A percentile compares a stretch with the other conserved stretches of the same genome.
Conservation (phyloP, 169 alveolate species). For the Amoebophrya sp. region DNA sequence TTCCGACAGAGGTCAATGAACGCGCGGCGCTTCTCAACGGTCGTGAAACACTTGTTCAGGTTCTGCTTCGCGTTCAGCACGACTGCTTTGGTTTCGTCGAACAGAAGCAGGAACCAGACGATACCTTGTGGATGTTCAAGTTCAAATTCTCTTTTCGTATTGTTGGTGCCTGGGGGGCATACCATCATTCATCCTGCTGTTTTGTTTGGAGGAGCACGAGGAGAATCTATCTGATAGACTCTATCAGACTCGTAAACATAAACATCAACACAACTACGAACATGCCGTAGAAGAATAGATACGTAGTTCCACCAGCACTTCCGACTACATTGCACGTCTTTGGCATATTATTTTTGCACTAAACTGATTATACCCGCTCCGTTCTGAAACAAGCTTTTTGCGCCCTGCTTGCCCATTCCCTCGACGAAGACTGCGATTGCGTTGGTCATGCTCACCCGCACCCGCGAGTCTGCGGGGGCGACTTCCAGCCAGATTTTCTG, state of each 20-base stretch:
- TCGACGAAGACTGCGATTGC: not conserved
- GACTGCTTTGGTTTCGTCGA: not conserved
- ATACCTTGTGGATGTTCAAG: too few relatives aligned
- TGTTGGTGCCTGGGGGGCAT: too few relatives aligned
- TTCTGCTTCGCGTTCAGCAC: not conserved
- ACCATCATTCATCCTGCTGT: too few relatives aligned
- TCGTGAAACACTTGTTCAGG: not conserved
- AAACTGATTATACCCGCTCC: conserved; percentile 23
- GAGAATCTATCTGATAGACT: too few relatives aligned
- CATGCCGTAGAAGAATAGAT: too few relatives aligned
- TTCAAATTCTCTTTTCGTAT: too few relatives aligned
- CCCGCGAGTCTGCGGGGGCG: not conserved
- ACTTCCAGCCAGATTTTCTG: not conserved
- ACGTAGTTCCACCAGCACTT: too few relatives aligned
- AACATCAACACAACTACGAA: too few relatives aligned
- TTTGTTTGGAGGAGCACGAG: too few relatives aligned
- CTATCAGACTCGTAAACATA: too few relatives aligned
- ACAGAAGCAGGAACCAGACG: not conserved
- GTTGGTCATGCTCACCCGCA: not conserved
- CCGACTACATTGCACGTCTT: too few relatives aligned
- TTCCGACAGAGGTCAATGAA: not conserved
- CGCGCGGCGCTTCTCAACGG: not conserved
- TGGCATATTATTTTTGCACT: too few relatives aligned
- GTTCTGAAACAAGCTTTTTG: not conserved
- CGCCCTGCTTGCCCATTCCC: not conserved